Evolutionary conservation across 176 grass and related monocot species (phyloP).

Genomic region (Oropetium thomaeum): DNA sequence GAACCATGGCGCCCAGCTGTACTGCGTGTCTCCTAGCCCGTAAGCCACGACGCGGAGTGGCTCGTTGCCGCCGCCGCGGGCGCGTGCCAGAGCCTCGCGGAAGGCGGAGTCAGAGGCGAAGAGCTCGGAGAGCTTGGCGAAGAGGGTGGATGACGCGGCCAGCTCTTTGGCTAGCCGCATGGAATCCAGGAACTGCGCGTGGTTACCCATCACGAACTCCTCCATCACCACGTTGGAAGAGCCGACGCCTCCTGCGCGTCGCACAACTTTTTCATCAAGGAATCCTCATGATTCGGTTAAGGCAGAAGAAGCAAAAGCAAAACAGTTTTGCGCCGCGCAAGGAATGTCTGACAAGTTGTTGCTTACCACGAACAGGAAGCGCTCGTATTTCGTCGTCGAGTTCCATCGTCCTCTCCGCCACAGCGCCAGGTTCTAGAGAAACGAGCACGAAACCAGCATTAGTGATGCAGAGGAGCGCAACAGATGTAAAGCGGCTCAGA

Average conservation of each 20-base stretch:
- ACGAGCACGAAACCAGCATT: neutral
- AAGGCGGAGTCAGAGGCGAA: neutral
- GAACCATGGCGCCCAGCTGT: constrained; percentile 15
- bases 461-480: neutral
- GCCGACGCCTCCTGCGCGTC: neutral
- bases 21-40: constrained; percentile 10
- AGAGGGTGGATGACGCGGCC: neutral
- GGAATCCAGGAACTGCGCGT: neutral
- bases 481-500: too few relatives aligned
- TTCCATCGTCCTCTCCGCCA: neutral
- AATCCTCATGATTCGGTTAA: neutral
- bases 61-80: neutral
- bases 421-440: neutral
- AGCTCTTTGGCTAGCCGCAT: neutral
- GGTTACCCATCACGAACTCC: constrained; percentile 15
- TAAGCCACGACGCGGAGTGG: constrained; percentile 5
- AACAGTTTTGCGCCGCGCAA: neutral
- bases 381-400: neutral
- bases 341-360: neutral
- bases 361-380: neutral
- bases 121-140: constrained; percentile 8
- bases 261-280: neutral
- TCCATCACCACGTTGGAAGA: neutral
- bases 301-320: neutral
- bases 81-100: constrained; percentile 2